Conservation (phyloP, 2,329 filamentous ascomycete species). For the Apiospora arundinis region DNA sequence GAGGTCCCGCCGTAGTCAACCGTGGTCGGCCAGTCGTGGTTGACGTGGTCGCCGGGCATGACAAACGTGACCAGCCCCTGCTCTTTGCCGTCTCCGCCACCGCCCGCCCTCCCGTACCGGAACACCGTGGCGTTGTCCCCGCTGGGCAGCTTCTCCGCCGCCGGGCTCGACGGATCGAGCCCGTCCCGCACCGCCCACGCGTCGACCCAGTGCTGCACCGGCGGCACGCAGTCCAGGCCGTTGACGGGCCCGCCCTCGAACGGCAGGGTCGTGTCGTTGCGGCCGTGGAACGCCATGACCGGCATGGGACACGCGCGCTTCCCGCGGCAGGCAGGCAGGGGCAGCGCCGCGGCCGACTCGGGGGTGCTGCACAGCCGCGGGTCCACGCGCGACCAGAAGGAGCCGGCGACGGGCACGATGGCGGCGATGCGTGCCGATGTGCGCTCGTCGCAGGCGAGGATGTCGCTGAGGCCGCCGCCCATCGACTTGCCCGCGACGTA, state of each 20-base stretch:
- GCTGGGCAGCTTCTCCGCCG: not conserved
- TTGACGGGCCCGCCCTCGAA: slow-evolving; percentile 48
- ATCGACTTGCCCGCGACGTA: slow-evolving; percentile 28
- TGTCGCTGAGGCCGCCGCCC: slow-evolving; percentile 26
- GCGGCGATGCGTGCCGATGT: slow-evolving; percentile 25
- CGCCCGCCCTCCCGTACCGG: not conserved
- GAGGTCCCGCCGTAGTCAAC: slow-evolving; percentile 16
- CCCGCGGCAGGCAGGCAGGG: not conserved
- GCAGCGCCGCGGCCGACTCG: not conserved
- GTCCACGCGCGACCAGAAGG: slow-evolving; percentile 30
- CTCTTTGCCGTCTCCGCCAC: not conserved
- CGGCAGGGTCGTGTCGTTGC: slow-evolving; percentile 48
- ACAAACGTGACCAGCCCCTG: slow-evolving; percentile 1
- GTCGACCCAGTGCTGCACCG: slow-evolving; percentile 45
- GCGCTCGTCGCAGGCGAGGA: slow-evolving; percentile 25
- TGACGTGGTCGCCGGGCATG: slow-evolving; percentile 8
- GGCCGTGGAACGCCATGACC: slow-evolving; percentile 55
- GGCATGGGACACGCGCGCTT: slow-evolving; percentile 13
- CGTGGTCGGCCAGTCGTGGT: slow-evolving; percentile 25
- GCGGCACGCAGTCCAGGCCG: slow-evolving; percentile 45
- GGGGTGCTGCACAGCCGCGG: not conserved
- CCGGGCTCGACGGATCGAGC: not conserved
- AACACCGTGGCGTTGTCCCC: slow-evolving; percentile 18
- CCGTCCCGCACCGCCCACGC: slow-evolving; percentile 40
- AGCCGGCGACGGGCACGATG: slow-evolving; percentile 26